Conservation (phyloP, 2,329 filamentous ascomycete species). For the Coniochaeta prunicola region DNA sequence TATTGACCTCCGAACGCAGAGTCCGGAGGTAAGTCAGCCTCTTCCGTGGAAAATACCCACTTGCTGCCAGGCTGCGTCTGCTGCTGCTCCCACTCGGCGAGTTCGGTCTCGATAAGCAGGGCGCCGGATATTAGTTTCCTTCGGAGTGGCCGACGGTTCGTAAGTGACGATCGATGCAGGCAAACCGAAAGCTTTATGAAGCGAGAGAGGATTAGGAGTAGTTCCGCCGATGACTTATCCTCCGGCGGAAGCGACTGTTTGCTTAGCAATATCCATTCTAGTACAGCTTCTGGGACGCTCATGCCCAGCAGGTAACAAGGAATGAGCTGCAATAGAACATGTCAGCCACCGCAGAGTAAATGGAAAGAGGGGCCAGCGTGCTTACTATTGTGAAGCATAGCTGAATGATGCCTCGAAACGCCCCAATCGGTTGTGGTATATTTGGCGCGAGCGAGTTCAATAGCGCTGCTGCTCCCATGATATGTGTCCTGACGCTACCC, state of each 20-base stretch:
- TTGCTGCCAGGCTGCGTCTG: conserved; percentile 19
- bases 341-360: background rate
- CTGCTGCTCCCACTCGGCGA: conserved; percentile 29
- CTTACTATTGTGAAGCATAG: conserved; percentile 49
- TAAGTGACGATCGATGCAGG: conserved; percentile 23
- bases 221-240: conserved; percentile 30
- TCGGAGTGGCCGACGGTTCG: conserved; percentile 24
- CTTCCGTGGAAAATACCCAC: conserved; percentile 29
- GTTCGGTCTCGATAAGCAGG: conserved; percentile 28
- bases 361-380: conserved; percentile 5
- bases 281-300: conserved; percentile 31
- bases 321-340: conserved; percentile 29
- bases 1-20: conserved; percentile 45
- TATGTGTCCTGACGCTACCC: conserved; percentile 47
- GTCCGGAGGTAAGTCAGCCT: conserved; percentile 22
- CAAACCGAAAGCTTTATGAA: conserved; percentile 31
- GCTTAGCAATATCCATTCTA: conserved; percentile 34
- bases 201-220: conserved; percentile 31
- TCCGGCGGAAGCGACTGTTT: conserved; percentile 23
- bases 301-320: conserved; percentile 32
- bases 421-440: conserved; percentile 28
- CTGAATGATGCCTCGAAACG: conserved; percentile 45
- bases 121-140: conserved; percentile 31
- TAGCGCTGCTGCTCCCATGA: conserved; percentile 53
- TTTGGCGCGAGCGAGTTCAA: conserved; percentile 38